Evolutionary conservation across 1,284 basidiomycete species (phyloP), one percentile per base, ranked within the genome.

Genomic region (Trichosporon coremiiforme): DNA sequence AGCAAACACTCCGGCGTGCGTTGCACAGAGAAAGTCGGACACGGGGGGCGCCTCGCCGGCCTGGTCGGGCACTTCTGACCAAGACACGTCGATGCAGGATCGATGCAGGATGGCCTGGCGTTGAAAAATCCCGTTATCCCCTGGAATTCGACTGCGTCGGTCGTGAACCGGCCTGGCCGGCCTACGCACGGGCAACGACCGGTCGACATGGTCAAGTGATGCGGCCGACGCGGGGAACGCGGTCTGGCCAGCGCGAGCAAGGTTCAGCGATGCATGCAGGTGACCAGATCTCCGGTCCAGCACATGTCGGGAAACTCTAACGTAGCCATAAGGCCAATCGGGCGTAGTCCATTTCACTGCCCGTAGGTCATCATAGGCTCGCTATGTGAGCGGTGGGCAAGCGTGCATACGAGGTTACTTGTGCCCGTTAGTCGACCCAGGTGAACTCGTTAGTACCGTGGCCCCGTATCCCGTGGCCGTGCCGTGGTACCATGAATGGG

Each of bases 111-210:
- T 20, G 4, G 10, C 41, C 33, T 45, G 41, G 41, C 50, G 50
- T 20, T 8, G 6, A 20, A 25, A 53, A 53, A 53, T 53, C 50
- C 50, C 50, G 50, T 53, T 53, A 25, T 53, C 50, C 50, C 50
- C 50, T 53, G 50, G 41, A 53, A 53, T 53, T 53, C 50, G 50
- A 53, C 50, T 53, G 50, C 50, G 50, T 53, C 50, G 20, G 50
- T 53, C 50, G 50, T 25, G 25, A 25, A 25, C 25, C 25, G 25
- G 25, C 25, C 25, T 25, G 25, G 25, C 25, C 25, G 25, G 47
- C 47, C 47, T 20, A 50, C 47, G 20, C n/a, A 50, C 47, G 47
- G 47, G 47, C 47, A 53, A 25, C 17, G 20, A 13, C 36, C 47
- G 17, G 47, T 25, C 50, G 2, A 22, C 50, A 4, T 25, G 22